These are phyloP conservation scores for Blastomyces percursus DNA, from an alignment of 2,329 filamentous ascomycete species.

Conservation along the genomic window DNA sequence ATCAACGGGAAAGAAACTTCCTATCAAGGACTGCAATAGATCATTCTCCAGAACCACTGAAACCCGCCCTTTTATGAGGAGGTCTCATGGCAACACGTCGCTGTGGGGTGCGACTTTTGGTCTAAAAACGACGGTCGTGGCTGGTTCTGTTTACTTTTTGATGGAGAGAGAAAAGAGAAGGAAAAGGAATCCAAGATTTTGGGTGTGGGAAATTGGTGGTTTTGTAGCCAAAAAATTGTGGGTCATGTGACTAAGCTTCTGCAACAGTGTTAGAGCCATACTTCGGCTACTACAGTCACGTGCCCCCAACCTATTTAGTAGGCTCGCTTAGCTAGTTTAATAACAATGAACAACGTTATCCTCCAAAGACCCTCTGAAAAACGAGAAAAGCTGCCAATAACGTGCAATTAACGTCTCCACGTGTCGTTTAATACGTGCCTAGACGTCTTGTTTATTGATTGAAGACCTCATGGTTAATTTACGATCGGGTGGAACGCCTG, in stretches of 20 bases:
- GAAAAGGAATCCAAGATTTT: conserved; percentile 18
- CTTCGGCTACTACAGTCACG: too few relatives aligned
- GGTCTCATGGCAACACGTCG: conserved; percentile 57
- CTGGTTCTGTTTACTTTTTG: conserved; percentile 53
- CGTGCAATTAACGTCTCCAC: too few relatives aligned
- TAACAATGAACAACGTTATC: too few relatives aligned
- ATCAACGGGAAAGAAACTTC: conserved; percentile 56
- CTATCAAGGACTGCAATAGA: conserved; percentile 48
- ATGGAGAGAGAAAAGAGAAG: conserved; percentile 37
- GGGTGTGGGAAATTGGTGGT: conserved; percentile 5
- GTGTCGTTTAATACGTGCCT: too few relatives aligned
- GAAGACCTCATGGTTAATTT: too few relatives aligned
- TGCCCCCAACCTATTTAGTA: too few relatives aligned
- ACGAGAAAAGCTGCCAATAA: too few relatives aligned
- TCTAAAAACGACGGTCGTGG: conserved; percentile 55
- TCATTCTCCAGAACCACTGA: conserved; percentile 54
- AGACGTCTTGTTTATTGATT: too few relatives aligned
- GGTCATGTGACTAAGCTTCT: conserved; percentile 23
- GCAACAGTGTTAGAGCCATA: too few relatives aligned
- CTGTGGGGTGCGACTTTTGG: conserved; percentile 34
- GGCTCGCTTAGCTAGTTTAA: too few relatives aligned
- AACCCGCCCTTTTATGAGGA: conserved; percentile 26
- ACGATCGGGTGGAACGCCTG: too few relatives aligned
- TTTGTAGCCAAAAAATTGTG: conserved; percentile 20
- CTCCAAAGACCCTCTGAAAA: too few relatives aligned